Evolutionary conservation across 176 grass and related monocot genomes (phyloP), one percentile per base, ranked within the genome.

Genomic region (Triticum timopheevii): DNA sequence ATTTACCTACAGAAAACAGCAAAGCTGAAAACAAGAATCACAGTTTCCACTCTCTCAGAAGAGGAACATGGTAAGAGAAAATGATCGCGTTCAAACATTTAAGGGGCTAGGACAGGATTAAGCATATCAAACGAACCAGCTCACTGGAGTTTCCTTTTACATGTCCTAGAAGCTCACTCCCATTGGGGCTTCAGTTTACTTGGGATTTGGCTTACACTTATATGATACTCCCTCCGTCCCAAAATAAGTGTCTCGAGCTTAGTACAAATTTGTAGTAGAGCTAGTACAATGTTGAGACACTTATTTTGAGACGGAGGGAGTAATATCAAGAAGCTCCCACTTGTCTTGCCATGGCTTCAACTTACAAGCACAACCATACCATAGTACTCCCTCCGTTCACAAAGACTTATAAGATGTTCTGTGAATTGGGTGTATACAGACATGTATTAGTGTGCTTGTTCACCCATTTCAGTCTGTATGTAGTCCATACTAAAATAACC

Each of bases 1-100:
- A 77, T 84, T 89, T 45, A 75, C 86, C 90, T 86, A 69, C 73
- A 89, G 35, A 23, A 81, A 91, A 80, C 17, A 69, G 50, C 52
- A 81, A 54, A 73, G 15, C 9, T 81, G 58, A 81, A 58, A 33
- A 69, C 54, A 79, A 77, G 27, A 5, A 50, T 68, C 63, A 20
- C 12, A 85, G 42, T 50, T 85, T 85, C 12, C 13, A 16, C 23
- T 38, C 42, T 28, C 61, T n/a, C 31, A 58, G 82, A 67, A 80
- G 19, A 84, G 28, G 75, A 84, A 79, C 7, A 33, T 59, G 33
- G 38, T 24, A 40, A 52, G 28, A 68, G 52, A 50, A 85, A 31
- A 0, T 38, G 74, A 49, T 34, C 61, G 20, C n/a, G 16, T 76
- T 63, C 67, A 62, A 38, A 7, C 2, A 69, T 49, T 84, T 81